phyloP scores from a whole-genome alignment of 208 protist species.

The Endotrypanum monterogeii region DNA sequence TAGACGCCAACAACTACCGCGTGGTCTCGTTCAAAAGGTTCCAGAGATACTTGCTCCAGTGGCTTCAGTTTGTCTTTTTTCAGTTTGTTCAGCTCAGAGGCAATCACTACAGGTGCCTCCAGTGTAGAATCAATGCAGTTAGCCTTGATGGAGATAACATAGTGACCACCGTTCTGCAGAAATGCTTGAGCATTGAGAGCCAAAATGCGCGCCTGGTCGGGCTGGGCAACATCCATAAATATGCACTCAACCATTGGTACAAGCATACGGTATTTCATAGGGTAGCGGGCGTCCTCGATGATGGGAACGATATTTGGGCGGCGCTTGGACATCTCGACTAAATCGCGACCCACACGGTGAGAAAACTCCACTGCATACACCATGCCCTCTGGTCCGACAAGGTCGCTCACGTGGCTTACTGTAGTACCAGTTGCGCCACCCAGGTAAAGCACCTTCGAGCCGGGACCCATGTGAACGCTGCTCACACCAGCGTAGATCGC shows the following conservation, averaged over 20 bases:
- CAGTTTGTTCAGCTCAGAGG: conserved; percentile 97
- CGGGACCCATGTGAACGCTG: conserved; percentile 98
- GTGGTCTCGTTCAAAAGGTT: conserved; percentile 99
- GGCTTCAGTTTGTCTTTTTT: conserved; percentile 98
- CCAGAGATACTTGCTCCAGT: conserved; percentile 97
- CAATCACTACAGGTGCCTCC: conserved; percentile 97
- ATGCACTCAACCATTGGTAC: conserved; percentile 99
- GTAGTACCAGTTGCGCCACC: conserved; percentile 99
- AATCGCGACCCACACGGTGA: conserved; percentile 98
- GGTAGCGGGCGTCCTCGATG: conserved; percentile 99
- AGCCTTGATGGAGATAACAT: conserved; percentile 99
- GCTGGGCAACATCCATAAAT: conserved; percentile 99
- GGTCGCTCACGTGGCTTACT: conserved; percentile 99
- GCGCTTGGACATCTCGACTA: conserved; percentile 99
- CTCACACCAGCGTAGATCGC: conserved; percentile 98
- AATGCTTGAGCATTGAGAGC: conserved; percentile 99
- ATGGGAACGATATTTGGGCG: conserved; percentile 99
- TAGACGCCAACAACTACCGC: conserved; percentile 97
- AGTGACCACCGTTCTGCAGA: conserved; percentile 99
- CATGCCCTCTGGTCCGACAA: conserved; percentile 98
- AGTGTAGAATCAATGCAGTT: conserved; percentile 99
- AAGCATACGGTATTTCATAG: conserved; percentile 99
- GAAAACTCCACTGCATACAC: conserved; percentile 99
- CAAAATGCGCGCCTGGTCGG: conserved; percentile 99
- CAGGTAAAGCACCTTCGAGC: conserved; percentile 99